These are phyloP conservation scores for Dothideomycetes sp. DNA, from an alignment of 2,329 filamentous ascomycete species.

Conservation along the genomic window DNA sequence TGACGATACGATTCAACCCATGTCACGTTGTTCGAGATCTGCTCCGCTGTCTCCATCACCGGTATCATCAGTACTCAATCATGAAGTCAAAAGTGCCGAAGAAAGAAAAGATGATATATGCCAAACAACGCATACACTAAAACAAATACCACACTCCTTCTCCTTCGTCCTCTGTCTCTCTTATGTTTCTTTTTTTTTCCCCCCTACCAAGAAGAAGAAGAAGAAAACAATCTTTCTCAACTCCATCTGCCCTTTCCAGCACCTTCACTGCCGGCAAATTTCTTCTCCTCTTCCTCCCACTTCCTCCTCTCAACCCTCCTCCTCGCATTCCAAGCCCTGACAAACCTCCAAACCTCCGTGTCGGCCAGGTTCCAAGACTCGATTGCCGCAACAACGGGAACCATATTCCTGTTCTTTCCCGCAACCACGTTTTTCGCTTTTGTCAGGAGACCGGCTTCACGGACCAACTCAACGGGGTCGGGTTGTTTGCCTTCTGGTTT, in stretches of 20 bases:
- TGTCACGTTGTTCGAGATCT: no score
- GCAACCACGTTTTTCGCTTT: conserved; percentile 34
- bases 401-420: conserved; percentile 8
- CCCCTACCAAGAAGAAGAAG: no score
- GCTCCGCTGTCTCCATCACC: no score
- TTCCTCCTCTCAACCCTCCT: conserved; percentile 52
- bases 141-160: no score
- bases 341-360: conserved; percentile 69
- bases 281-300: conserved; percentile 63
- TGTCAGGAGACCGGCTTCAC: conserved; percentile 48
- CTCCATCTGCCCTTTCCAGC: conserved; percentile 34
- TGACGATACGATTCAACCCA: no score
- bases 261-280: conserved; percentile 51
- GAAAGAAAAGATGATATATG: no score
- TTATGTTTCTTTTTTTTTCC: no score
- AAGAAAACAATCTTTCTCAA: no score
- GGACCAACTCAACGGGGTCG: conserved; percentile 43
- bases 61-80: no score
- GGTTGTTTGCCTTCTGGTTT: conserved; percentile 44
- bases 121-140: no score
- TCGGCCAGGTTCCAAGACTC: conserved; percentile 55
- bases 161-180: no score
- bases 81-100: no score
- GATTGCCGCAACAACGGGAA: conserved; percentile 30
- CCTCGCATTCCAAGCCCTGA: conserved; percentile 57